Evolutionary conservation across 2,329 filamentous ascomycete genomes (phyloP).

Genomic region (Dichotomopilus funicola): DNA sequence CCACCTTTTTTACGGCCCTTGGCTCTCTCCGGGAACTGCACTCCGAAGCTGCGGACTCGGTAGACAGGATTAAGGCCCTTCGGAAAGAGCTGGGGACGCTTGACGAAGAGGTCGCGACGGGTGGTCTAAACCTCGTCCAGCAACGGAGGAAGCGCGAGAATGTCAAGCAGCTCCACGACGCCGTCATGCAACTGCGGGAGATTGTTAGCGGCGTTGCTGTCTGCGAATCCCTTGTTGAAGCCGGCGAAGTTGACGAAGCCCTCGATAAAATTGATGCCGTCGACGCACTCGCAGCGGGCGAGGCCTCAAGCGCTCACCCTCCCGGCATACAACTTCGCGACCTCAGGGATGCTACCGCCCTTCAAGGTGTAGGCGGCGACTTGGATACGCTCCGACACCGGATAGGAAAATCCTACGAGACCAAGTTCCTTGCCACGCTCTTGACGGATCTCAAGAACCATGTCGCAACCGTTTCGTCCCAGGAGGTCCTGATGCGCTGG

Average conservation of each 20-base stretch:
- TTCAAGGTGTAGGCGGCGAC: slow-evolving; percentile 74
- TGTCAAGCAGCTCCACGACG: slow-evolving; percentile 70
- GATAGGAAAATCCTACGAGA: slow-evolving; percentile 82
- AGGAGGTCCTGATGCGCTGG: slow-evolving; percentile 79
- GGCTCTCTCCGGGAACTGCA: slow-evolving; percentile 88
- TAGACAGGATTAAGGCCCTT: slow-evolving; percentile 74
- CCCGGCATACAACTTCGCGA: slow-evolving; percentile 49
- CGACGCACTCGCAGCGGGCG: slow-evolving; percentile 74
- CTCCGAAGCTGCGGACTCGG: slow-evolving; percentile 84
- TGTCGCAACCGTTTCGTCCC: slow-evolving; percentile 61
- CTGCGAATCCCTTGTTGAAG: slow-evolving; percentile 77
- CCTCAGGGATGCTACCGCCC: slow-evolving; percentile 67
- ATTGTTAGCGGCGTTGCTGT: slow-evolving; percentile 68
- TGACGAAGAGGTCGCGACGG: slow-evolving; percentile 80
- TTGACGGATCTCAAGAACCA: slow-evolving; percentile 77
- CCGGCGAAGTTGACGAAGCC: slow-evolving; percentile 75
- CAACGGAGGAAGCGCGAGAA: slow-evolving; percentile 79
- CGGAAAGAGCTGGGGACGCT: slow-evolving; percentile 72
- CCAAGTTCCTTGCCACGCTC: slow-evolving; percentile 69
- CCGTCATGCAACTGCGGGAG: slow-evolving; percentile 73
- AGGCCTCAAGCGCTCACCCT: slow-evolving; percentile 32
- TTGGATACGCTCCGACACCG: slow-evolving; percentile 68
- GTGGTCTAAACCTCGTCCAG: slow-evolving; percentile 77
- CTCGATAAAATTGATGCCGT: slow-evolving; percentile 70
- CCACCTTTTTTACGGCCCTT: slow-evolving; percentile 90